These are phyloP conservation scores for Moesziomyces sp. DNA, from an alignment of 1,284 basidiomycete species.

Conservation along the genomic window DNA sequence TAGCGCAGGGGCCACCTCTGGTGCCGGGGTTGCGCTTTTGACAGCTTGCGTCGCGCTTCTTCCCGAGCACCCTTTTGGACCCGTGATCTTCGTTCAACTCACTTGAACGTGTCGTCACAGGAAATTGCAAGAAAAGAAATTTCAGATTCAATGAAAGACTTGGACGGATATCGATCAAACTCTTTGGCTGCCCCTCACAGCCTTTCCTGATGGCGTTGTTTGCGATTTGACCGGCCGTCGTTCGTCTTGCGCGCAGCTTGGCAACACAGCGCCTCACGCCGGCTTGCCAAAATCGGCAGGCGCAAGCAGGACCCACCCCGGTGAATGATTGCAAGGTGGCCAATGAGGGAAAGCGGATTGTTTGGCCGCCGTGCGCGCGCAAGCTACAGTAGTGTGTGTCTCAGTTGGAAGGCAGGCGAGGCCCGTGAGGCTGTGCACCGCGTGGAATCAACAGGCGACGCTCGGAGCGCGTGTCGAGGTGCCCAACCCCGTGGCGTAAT, in stretches of 20 bases:
- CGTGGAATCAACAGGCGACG: background rate
- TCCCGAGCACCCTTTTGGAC: conserved; percentile 15
- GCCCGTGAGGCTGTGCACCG: conserved; percentile 8
- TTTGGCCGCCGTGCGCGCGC: too few species aligned
- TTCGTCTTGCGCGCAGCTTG: too few species aligned
- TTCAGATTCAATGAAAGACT: background rate
- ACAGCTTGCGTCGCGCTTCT: conserved; percentile 7
- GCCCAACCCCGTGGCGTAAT: background rate
- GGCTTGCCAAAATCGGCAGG: too few species aligned
- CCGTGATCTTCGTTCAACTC: conserved; percentile 15
- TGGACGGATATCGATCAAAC: background rate
- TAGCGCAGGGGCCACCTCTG: conserved; percentile 22
- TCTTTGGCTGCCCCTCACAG: background rate
- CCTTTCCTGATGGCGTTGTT: background rate
- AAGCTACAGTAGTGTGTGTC: too few species aligned
- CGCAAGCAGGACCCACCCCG: too few species aligned
- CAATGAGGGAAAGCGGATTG: too few species aligned
- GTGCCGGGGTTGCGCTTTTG: background rate
- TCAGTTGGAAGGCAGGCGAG: background rate
- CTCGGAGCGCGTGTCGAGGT: background rate
- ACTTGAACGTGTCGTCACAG: background rate
- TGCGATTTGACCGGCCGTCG: too few species aligned
- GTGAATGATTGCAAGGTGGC: too few species aligned
- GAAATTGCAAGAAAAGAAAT: background rate
- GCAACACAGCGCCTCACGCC: too few species aligned